Evolutionary conservation across 441 rosid species (phyloP).

Genomic region (Corymbia calophylla): DNA sequence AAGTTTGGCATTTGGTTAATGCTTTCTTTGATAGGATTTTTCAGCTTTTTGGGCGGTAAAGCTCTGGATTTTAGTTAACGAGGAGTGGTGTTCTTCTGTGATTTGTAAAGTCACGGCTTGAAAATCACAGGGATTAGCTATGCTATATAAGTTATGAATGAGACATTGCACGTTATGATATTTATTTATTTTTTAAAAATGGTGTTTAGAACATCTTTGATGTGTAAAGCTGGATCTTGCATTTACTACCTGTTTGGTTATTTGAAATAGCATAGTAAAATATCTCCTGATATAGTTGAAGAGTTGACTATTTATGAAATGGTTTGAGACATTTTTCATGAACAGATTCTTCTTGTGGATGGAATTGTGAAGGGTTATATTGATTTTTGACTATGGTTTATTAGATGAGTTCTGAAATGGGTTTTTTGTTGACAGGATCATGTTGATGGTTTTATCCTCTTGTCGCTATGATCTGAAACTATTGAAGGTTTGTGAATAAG

Average conservation of each 20-base stretch:
- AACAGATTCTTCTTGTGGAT: neutral
- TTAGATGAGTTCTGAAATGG: neutral
- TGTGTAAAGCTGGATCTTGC: too few relatives aligned
- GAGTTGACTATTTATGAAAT: too few relatives aligned
- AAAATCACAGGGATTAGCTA: too few relatives aligned
- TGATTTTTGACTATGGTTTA: neutral
- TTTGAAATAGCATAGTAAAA: too few relatives aligned
- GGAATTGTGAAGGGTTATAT: neutral
- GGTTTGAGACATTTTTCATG: neutral
- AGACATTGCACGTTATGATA: too few relatives aligned
- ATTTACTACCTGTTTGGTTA: too few relatives aligned
- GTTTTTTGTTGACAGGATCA: neutral
- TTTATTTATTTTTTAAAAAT: too few relatives aligned
- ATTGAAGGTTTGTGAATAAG: neutral
- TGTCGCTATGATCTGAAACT: too few relatives aligned
- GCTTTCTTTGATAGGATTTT: neutral
- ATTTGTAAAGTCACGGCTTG: too few relatives aligned
- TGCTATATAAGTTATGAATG: too few relatives aligned
- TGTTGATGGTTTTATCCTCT: neutral
- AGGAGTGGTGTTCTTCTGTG: rapidly evolving
- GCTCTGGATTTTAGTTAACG: neutral
- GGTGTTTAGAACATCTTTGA: too few relatives aligned
- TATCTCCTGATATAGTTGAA: too few relatives aligned
- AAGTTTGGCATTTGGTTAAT: neutral
- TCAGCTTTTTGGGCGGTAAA: neutral